Conservation (phyloP, 2,329 filamentous ascomycete genomes). For the Aureobasidium sp. region DNA sequence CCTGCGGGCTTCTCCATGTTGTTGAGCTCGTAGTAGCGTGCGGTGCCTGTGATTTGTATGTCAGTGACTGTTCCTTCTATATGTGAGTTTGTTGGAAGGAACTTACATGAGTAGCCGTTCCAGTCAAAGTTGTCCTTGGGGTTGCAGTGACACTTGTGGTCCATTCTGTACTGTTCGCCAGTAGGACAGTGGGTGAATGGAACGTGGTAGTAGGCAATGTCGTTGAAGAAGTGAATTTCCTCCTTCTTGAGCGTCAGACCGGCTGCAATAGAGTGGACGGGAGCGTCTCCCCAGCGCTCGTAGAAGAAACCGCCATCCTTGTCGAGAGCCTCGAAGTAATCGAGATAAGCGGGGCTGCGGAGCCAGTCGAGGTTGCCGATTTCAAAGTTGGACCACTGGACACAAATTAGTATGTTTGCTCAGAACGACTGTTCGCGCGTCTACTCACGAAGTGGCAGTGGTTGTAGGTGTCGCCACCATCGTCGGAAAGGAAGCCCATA, state of each 20-base stretch:
- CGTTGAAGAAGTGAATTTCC: constrained; percentile 97
- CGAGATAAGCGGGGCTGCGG: constrained; percentile 76
- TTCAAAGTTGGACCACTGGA: constrained; percentile 97
- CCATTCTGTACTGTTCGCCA: constrained; percentile 71
- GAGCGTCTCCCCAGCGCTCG: constrained; percentile 95
- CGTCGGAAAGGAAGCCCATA: constrained; percentile 85
- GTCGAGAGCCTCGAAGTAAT: constrained; percentile 86
- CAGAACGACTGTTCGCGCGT: not conserved
- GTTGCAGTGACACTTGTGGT: constrained; percentile 90
- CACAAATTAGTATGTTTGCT: constrained; percentile 14
- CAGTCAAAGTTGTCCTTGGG: constrained; percentile 98
- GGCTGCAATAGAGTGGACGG: constrained; percentile 95
- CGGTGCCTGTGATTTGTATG: constrained; percentile 56
- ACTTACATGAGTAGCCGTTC: constrained; percentile 94
- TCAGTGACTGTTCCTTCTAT: not conserved
- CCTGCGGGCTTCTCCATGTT: constrained; percentile 75
- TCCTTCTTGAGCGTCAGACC: constrained; percentile 81
- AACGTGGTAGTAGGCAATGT: constrained; percentile 96
- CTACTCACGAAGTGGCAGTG: constrained; percentile 85
- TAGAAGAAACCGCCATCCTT: constrained; percentile 96
- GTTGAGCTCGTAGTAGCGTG: constrained; percentile 78
- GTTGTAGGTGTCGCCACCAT: constrained; percentile 88
- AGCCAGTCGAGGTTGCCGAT: constrained; percentile 87
- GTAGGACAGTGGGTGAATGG: constrained; percentile 98
- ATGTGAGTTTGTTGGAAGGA: not conserved